These are phyloP conservation scores for Talaromyces trachyspermus DNA, from an alignment of 495 filamentous ascomycete genomes.

Conservation along the genomic window DNA sequence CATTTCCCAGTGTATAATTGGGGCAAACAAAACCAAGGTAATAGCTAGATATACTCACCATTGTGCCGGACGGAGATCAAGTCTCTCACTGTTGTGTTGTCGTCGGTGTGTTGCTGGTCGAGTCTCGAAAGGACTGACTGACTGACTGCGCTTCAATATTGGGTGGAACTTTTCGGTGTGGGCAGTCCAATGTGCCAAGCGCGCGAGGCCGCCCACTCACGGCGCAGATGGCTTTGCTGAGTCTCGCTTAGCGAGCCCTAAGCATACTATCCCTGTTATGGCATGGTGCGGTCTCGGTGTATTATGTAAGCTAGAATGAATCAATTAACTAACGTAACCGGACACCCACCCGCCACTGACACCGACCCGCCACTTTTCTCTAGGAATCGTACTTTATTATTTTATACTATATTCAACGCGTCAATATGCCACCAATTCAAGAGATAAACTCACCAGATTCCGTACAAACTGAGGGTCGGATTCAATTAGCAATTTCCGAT, in stretches of 20 bases:
- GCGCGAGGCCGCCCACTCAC: slow-evolving; percentile 19
- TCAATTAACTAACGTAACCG: not conserved
- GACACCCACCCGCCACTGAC: too few relatives aligned
- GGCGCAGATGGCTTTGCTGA: slow-evolving; percentile 11
- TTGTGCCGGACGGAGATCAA: slow-evolving; percentile 60
- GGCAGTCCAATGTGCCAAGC: slow-evolving; percentile 21
- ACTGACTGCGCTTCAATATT: slow-evolving; percentile 20
- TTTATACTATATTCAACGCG: too few relatives aligned
- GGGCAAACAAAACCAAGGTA: not conserved
- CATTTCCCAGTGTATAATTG: not conserved
- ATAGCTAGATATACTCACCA: slow-evolving; percentile 42
- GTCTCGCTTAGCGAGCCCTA: slow-evolving; percentile 47
- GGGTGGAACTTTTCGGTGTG: slow-evolving; percentile 37
- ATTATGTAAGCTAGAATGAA: too few relatives aligned
- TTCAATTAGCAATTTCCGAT: too few relatives aligned
- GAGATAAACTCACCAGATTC: too few relatives aligned
- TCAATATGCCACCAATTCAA: too few relatives aligned
- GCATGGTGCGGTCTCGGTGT: not conserved
- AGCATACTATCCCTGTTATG: not conserved
- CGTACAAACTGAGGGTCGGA: too few relatives aligned
- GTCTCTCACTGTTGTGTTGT: slow-evolving; percentile 40
- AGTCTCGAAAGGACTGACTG: slow-evolving; percentile 32
- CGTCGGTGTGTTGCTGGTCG: slow-evolving; percentile 42
- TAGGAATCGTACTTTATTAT: too few relatives aligned
- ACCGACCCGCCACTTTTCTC: too few relatives aligned